phyloP scores from a whole-genome alignment of 148 eudicot species.

The Silene latifolia region DNA sequence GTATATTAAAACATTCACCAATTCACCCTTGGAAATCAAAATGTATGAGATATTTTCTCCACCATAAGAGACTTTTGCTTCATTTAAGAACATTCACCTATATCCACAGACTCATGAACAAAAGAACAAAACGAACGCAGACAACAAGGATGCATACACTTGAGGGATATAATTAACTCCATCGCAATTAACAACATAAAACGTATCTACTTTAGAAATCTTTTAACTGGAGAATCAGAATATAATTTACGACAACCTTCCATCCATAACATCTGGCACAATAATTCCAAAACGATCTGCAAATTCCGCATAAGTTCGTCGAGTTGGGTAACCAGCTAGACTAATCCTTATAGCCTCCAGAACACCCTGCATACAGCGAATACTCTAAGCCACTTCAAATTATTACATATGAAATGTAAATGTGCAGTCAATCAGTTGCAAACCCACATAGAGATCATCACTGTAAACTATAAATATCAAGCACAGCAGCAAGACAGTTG shows the following conservation, averaged over 20 bases:
- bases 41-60: neutral
- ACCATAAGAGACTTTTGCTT: neutral
- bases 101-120: neutral
- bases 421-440: neutral
- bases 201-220: neutral
- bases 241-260: conserved; percentile 41
- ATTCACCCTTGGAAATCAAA: neutral
- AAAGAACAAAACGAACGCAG: neutral
- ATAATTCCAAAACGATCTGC: conserved; percentile 91
- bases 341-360: conserved; percentile 96
- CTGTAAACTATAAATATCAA: neutral
- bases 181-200: neutral
- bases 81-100: neutral
- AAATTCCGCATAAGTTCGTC: conserved; percentile 84
- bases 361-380: conserved; percentile 63
- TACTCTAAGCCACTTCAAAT: conserved; percentile 3
- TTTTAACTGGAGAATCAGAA: neutral
- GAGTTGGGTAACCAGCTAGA: conserved; percentile 96
- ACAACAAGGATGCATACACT: neutral
- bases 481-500: neutral
- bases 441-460: neutral
- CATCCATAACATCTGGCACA: conserved; percentile 62
- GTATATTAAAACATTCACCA: neutral
- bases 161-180: neutral
- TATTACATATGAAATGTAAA: neutral